Base-by-base conservation (phyloP, 257 asterid species). In the Cinchona pubescens region DNA sequence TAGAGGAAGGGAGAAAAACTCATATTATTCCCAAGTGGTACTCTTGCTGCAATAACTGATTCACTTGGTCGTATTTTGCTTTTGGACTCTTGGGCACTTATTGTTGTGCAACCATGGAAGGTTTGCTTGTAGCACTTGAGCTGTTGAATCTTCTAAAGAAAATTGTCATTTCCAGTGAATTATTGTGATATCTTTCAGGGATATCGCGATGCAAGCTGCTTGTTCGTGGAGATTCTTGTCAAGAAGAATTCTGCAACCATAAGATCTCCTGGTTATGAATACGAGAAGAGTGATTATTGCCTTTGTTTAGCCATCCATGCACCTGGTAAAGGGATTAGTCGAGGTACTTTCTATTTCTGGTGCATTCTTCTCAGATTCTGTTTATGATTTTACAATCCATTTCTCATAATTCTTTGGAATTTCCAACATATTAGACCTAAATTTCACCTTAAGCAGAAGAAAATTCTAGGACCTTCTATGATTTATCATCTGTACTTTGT, bases 61-160 rank as follows among this genome's bases (percentile, higher is more conserved):
- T 95, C 98, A 27, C 93, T 92, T 51, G 99, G 99, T 48, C 92
- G 99, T 63, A 90, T 95, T 79, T 84, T 95, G 87, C 97, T 95
- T 81, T 83, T 95, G 63, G 99, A 95, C 86, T 88, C 99, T 18
- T 94, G 86, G 83, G 99, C 97, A 30, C 93, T 90, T 72, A 91
- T 95, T 66, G 99, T 95, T 56, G 99, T 95, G 71, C 96, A 94
- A 53, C 76, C 91, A 49, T 95, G 99, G 99, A 95, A 95, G 99
- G 99, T 91, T 79, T 30, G 70, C 51, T 66, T 42, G 40, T 56
- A 16, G 49, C 53, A 29, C 48, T 25, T 30, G 48, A 25, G 38
- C 65, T 60, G 19, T 62, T n/a, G 35, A 56, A 32, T 43, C 51
- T 76, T 37, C n/a, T 3, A 48, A 16, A 53, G 32, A 53, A 67